phyloP scores from a whole-genome alignment of 1,139 yeast species.

The Zygosaccharomyces sapae region DNA sequence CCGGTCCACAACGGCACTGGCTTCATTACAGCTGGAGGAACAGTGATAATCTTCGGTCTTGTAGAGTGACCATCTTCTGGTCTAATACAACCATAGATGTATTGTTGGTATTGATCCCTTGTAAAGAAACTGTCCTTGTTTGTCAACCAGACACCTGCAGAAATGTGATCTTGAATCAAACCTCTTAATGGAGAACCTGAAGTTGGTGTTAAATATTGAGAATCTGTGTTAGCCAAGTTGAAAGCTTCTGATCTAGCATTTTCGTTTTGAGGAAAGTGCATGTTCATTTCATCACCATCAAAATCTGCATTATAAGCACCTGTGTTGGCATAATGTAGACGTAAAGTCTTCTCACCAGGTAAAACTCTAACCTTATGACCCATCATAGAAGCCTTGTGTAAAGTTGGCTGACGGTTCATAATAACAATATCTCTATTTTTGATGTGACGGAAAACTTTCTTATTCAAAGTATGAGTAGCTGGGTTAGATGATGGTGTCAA shows the following conservation, averaged over 20 bases:
- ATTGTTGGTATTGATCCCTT: conserved; percentile 88
- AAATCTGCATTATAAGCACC: conserved; percentile 99
- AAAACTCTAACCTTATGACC: conserved; percentile 96
- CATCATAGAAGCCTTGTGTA: conserved; percentile 99
- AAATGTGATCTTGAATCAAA: conserved; percentile 96
- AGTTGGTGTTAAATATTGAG: conserved; percentile 96
- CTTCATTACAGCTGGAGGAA: conserved; percentile 85
- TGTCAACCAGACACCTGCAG: conserved; percentile 98
- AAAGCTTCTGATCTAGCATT: conserved; percentile 96
- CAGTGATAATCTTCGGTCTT: conserved; percentile 62
- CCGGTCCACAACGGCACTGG: conserved; percentile 98
- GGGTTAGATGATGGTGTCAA: conserved; percentile 70
- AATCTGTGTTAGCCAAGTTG: conserved; percentile 91
- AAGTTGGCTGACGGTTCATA: conserved; percentile 98
- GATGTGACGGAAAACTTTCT: conserved; percentile 91
- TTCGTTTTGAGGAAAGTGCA: conserved; percentile 99
- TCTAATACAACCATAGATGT: conserved; percentile 87
- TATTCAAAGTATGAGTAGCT: conserved; percentile 58
- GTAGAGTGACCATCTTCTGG: conserved; percentile 98
- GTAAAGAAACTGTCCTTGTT: conserved; percentile 87
- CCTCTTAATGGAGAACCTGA: conserved; percentile 99
- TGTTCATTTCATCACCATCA: conserved; percentile 99
- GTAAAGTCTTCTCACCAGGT: conserved; percentile 94
- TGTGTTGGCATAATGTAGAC: conserved; percentile 97
- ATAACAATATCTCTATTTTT: conserved; percentile 91